Conservation (phyloP, 2,329 filamentous ascomycete species). For the Alternaria arbusti region DNA sequence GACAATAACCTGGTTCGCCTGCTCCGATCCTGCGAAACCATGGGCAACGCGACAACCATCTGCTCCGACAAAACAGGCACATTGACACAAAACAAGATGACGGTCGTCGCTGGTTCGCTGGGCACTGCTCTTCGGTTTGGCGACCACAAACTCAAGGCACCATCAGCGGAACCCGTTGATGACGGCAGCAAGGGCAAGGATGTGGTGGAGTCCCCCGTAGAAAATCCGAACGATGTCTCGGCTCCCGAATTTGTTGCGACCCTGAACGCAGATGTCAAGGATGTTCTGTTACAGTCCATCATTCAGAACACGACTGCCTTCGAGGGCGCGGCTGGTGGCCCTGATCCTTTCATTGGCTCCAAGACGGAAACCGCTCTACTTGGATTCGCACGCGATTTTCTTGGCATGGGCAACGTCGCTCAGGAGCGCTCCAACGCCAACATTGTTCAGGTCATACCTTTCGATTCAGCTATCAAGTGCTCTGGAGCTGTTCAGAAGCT, state of each 20-base stretch:
- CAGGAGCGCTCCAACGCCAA: constrained; percentile 68
- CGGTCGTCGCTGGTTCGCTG: constrained; percentile 74
- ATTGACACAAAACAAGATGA: constrained; percentile 55
- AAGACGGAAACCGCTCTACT: constrained; percentile 80
- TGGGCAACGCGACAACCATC: constrained; percentile 76
- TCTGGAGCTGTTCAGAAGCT: constrained; percentile 70
- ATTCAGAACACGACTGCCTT: constrained; percentile 51
- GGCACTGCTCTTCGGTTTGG: constrained; percentile 65
- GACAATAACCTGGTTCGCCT: constrained; percentile 75
- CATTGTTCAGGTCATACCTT: constrained; percentile 63
- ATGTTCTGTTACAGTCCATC: constrained; percentile 64
- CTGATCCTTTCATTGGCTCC: constrained; percentile 70
- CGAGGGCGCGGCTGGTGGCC: constrained; percentile 49
- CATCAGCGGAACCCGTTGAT: constrained; percentile 25
- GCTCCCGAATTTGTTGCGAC: constrained; percentile 61
- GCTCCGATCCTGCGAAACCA: constrained; percentile 71
- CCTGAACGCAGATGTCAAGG: constrained; percentile 60
- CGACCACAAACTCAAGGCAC: constrained; percentile 47
- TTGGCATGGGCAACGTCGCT: constrained; percentile 67
- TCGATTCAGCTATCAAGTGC: constrained; percentile 72
- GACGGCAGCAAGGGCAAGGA: constrained; percentile 44
- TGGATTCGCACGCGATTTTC: constrained; percentile 69
- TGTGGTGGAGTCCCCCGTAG: constrained; percentile 41
- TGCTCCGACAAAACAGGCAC: constrained; percentile 69
- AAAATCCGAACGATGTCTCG: constrained; percentile 56